Conservation (phyloP, 345 rosid species). For the Gossypium raimondii region DNA sequence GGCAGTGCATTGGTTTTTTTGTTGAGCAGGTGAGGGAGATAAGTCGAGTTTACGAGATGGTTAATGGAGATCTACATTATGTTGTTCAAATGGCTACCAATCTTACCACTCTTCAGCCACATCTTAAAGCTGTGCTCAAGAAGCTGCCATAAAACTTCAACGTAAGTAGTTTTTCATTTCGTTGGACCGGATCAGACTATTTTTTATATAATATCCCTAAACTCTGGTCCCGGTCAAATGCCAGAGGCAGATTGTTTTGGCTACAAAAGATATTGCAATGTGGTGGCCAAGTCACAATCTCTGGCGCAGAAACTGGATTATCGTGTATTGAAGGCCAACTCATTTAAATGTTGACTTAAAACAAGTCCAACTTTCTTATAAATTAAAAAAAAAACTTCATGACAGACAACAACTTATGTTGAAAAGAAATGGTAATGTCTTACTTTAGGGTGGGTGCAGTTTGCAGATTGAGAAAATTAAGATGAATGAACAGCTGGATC, state of each 20-base stretch:
- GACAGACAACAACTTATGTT: not conserved
- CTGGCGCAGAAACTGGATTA: not conserved
- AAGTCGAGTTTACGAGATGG: constrained; percentile 6
- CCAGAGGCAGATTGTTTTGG: not conserved
- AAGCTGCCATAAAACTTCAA: not conserved
- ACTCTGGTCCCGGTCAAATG: not conserved
- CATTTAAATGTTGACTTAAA: not conserved
- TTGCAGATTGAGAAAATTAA: not conserved
- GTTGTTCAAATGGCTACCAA: constrained; percentile 5
- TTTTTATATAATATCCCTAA: not conserved
- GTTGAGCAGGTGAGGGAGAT: constrained; percentile 14
- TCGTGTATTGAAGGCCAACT: not conserved
- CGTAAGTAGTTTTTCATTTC: not conserved
- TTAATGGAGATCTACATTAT: constrained; percentile 3
- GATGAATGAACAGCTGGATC: constrained; percentile 8
- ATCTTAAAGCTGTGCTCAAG: constrained; percentile 16
- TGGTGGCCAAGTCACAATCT: not conserved
- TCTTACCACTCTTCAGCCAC: constrained; percentile 2
- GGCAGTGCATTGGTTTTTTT: not conserved
- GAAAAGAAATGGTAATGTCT: not conserved
- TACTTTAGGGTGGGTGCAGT: not conserved
- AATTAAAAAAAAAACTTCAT: not conserved
- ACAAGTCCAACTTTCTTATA: not conserved
- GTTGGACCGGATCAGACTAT: not conserved
- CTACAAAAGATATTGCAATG: not conserved